Percentiles rank a stretch among this genome's conserved stretches.
phyloP scores from a whole-genome alignment of 768 basidiomycete genomes.

The Mycena belliarum region DNA sequence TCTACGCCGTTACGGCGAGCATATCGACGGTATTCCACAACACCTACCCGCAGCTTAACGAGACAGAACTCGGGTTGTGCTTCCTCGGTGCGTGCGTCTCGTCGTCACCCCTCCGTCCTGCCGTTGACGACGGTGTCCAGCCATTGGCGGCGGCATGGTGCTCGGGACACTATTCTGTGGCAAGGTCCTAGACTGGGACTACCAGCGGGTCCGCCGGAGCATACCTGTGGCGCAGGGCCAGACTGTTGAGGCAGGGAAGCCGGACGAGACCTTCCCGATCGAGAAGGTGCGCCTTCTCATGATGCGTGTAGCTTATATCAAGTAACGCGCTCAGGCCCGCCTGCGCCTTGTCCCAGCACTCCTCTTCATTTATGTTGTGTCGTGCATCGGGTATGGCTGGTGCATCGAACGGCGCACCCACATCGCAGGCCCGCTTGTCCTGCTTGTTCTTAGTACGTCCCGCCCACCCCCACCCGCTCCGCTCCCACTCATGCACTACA shows the following conservation, averaged over 20 bases:
- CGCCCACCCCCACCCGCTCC: no score
- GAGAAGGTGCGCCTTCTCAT: conserved; percentile 39
- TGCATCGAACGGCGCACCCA: conserved; percentile 48
- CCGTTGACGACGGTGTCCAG: not conserved
- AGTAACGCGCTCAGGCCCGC: conserved; percentile 43
- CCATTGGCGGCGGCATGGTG: conserved; percentile 9
- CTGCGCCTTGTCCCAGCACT: conserved; percentile 48
- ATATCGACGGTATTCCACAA: conserved; percentile 61
- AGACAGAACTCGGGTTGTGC: conserved; percentile 73
- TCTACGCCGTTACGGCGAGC: conserved; percentile 60
- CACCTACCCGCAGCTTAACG: conserved; percentile 61
- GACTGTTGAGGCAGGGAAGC: not conserved
- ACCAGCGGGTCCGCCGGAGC: not conserved
- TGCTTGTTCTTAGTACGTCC: conserved; percentile 32
- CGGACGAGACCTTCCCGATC: conserved; percentile 51
- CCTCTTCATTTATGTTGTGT: conserved; percentile 38
- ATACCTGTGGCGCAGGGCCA: not conserved
- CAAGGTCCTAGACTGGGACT: conserved; percentile 18
- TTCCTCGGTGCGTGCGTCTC: conserved; percentile 45
- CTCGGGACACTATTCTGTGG: conserved; percentile 5
- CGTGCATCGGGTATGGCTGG: conserved; percentile 63
- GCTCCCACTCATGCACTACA: no score
- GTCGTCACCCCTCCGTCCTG: not conserved
- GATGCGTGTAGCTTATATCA: no score
- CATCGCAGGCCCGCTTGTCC: conserved; percentile 55